These are phyloP conservation scores for Cyclanthera cordifolia DNA, from an alignment of 306 rosid genomes.

Conservation along the genomic window DNA sequence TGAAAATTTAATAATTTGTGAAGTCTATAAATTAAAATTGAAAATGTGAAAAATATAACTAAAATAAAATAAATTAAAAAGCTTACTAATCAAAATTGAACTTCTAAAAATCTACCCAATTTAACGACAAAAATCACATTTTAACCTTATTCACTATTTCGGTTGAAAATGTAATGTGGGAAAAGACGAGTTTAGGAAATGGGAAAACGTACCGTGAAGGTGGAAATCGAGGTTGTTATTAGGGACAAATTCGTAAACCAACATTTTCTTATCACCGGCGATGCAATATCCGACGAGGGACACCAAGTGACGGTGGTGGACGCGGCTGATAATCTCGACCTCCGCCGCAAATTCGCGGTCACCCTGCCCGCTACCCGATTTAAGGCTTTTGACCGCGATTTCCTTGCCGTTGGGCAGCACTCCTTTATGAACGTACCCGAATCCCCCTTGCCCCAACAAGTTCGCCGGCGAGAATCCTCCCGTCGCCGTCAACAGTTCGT, in stretches of 20 bases:
- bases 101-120: no score
- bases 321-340: slow-evolving; percentile 79
- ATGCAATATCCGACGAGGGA: slow-evolving; percentile 78
- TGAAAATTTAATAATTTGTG: no score
- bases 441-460: slow-evolving; percentile 74
- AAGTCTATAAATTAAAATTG: no score
- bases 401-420: slow-evolving; percentile 81
- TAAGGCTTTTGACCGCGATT: slow-evolving; percentile 71
- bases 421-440: slow-evolving; percentile 73
- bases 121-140: no score
- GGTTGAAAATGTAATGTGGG: no score
- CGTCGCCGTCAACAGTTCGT: slow-evolving; percentile 52
- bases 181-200: no score
- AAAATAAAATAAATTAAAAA: no score
- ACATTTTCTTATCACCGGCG: slow-evolving; percentile 26
- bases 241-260: slow-evolving; percentile 80
- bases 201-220: slow-evolving; percentile 43
- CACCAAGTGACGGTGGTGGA: slow-evolving; percentile 86
- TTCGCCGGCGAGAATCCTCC: slow-evolving; percentile 36
- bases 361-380: slow-evolving; percentile 52
- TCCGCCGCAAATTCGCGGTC: slow-evolving; percentile 67
- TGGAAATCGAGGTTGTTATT: slow-evolving; percentile 67
- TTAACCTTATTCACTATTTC: no score
- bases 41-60: no score
- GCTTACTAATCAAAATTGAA: no score